phyloP scores from a whole-genome alignment of 805 yeast genomes.

The Hanseniaspora guilliermondii region DNA sequence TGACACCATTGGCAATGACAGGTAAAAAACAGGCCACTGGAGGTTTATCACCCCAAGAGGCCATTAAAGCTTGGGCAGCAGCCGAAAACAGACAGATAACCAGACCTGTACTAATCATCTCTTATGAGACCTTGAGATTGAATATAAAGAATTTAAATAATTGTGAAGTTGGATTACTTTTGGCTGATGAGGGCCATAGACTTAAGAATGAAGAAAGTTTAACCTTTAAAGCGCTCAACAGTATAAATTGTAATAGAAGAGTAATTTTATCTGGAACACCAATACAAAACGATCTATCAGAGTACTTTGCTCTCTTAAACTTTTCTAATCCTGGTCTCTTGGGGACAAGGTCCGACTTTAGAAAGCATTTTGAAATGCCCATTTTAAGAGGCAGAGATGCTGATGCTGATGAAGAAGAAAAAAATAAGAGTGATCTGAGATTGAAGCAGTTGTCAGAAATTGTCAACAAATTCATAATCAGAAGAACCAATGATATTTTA shows the following conservation, averaged over 20 bases:
- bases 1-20: conserved; percentile 82
- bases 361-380: conserved; percentile 68
- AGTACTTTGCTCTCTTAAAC: conserved; percentile 76
- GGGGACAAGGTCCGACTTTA: conserved; percentile 73
- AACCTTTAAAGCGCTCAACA: conserved; percentile 75
- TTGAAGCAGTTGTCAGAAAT: conserved; percentile 56
- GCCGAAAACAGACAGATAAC: conserved; percentile 82
- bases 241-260: conserved; percentile 74
- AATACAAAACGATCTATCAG: conserved; percentile 87
- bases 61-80: conserved; percentile 70
- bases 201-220: conserved; percentile 80
- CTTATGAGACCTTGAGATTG: conserved; percentile 84
- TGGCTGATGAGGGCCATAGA: conserved; percentile 81
- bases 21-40: conserved; percentile 63
- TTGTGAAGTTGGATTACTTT: conserved; percentile 70
- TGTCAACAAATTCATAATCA: conserved; percentile 80
- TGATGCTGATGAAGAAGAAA: conserved; percentile 69
- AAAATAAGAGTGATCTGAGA: conserved; percentile 53
- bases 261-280: conserved; percentile 95
- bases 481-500: conserved; percentile 89
- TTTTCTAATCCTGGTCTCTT: conserved; percentile 91
- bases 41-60: conserved; percentile 51
- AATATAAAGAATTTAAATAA: conserved; percentile 64
- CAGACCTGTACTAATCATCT: conserved; percentile 83
- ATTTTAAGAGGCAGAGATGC: conserved; percentile 84